Conservation (phyloP, 2,329 filamentous ascomycete species). For the Scedosporium dehoogii region DNA sequence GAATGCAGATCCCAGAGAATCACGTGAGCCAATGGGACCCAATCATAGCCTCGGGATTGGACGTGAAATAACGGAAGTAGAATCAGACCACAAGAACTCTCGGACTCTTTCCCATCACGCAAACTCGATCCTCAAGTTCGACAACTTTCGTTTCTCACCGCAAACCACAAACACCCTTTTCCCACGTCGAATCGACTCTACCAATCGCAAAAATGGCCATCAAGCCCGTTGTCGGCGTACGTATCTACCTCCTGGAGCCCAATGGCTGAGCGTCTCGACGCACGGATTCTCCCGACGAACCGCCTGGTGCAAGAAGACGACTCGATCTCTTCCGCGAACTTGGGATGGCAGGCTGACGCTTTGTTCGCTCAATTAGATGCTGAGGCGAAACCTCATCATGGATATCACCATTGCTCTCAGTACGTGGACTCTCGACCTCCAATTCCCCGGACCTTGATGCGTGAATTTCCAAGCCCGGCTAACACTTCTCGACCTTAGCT, state of each 20-base stretch:
- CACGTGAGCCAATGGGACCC: background rate
- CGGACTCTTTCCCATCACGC: background rate
- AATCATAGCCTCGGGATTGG: slow-evolving; percentile 2
- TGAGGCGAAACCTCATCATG: slow-evolving; percentile 47
- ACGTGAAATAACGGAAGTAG: slow-evolving; percentile 1
- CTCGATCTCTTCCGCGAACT: background rate
- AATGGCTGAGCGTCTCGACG: slow-evolving; percentile 15
- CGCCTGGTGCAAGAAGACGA: background rate
- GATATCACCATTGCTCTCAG: slow-evolving; percentile 47
- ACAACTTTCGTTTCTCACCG: background rate
- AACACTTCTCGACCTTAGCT: background rate
- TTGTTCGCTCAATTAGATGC: slow-evolving; percentile 34
- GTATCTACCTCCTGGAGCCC: slow-evolving; percentile 21
- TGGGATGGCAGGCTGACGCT: slow-evolving; percentile 3
- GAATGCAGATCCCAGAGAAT: background rate
- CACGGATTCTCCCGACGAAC: background rate
- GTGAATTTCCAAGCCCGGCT: background rate
- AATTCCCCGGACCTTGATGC: background rate
- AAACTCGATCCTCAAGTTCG: background rate
- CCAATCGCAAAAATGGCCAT: slow-evolving; percentile 37
- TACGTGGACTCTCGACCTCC: slow-evolving; percentile 24
- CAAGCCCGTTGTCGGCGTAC: slow-evolving; percentile 50
- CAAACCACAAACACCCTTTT: background rate
- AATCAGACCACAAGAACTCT: slow-evolving; percentile 6
- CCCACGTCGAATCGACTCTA: background rate